Base-by-base conservation (phyloP, 495 filamentous ascomycete genomes). In the Amniculicola lignicola region DNA sequence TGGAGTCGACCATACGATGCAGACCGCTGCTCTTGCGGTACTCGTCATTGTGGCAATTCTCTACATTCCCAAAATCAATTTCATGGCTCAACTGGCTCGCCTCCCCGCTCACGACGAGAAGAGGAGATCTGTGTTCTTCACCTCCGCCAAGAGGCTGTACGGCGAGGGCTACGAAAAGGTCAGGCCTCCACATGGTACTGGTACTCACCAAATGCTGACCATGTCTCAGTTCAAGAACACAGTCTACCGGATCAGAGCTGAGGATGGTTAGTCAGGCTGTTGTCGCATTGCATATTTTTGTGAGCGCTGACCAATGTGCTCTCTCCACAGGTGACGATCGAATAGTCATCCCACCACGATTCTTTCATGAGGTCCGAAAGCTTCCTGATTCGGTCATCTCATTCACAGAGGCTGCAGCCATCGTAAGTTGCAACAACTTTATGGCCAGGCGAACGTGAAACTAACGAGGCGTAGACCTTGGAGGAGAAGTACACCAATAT, bases 401-500 rank as follows among this genome's bases (percentile, higher is more conserved):
- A 18, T 56, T 61, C 19, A 15, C 36, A 1, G 22, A 55, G 18
- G 43, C 51, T 33, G 29, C 29, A 9, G 29, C 29, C 7, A 7
- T 9, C 7, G 29, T 33, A 7, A 9, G 29, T n/a, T 33, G 29
- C 7, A 7, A 9, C 29, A n/a, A 33, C 7, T 33, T 33, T 33
- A n/a, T 33, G 29, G 29, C 7, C n/a, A 7, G 7, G n/a, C 7
- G 29, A 33, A 7, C 7, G 7, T n/a, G 29, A 33, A 33, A 39
- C 18, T 36, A 12, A 51, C 16, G 16, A 10, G 11, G 11, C 25
- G 4, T 16, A 62, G 59, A 51, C 40, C n/a, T 12, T 64, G 44
- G 55, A 59, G 35, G 19, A 33, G 3, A 64, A 57, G 23, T 64
- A 64, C 21, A 64, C 61, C 23, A 46, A 37, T 6, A 25, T 64